Evolutionary conservation across 768 basidiomycete species (phyloP).

Genomic region (Tylopilus balloui): DNA sequence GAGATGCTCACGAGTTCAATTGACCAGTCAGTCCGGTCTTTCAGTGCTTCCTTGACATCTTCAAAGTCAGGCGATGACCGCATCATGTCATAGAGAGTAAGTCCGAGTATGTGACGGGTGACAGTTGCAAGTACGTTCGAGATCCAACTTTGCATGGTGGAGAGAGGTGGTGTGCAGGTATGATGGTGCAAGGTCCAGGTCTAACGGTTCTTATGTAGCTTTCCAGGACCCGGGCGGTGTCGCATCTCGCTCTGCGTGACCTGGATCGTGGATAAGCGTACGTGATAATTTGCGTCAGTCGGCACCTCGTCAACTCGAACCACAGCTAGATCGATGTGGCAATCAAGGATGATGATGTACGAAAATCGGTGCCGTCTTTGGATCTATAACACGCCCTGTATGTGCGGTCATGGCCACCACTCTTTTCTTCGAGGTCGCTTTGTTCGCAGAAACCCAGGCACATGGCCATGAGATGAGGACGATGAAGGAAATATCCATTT

Average conservation of each 20-base stretch:
- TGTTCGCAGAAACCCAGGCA: too few species aligned
- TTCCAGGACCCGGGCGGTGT: neutral
- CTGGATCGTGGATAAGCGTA: neutral
- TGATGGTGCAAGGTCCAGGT: neutral
- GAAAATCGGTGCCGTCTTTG: neutral
- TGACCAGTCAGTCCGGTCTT: conserved; percentile 18
- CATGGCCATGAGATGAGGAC: conserved; percentile 4
- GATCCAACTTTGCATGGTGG: conserved; percentile 5
- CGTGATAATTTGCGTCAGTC: too few species aligned
- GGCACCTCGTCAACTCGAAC: too few species aligned
- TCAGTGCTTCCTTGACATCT: conserved; percentile 16
- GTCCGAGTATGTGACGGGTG: neutral
- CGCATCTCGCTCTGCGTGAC: neutral
- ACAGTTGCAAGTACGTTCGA: neutral
- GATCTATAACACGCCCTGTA: too few species aligned
- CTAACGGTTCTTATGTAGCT: neutral
- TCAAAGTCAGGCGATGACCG: conserved; percentile 17
- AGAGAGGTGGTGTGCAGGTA: neutral
- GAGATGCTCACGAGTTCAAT: conserved; percentile 18
- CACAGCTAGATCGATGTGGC: neutral
- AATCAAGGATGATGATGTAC: conserved; percentile 1
- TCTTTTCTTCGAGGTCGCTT: too few species aligned
- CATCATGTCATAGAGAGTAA: conserved; percentile 19
- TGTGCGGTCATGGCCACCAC: too few species aligned
- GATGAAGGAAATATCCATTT: conserved; percentile 2